Conservation (phyloP, 345 rosid species). For the Melastoma malabathricum region DNA sequence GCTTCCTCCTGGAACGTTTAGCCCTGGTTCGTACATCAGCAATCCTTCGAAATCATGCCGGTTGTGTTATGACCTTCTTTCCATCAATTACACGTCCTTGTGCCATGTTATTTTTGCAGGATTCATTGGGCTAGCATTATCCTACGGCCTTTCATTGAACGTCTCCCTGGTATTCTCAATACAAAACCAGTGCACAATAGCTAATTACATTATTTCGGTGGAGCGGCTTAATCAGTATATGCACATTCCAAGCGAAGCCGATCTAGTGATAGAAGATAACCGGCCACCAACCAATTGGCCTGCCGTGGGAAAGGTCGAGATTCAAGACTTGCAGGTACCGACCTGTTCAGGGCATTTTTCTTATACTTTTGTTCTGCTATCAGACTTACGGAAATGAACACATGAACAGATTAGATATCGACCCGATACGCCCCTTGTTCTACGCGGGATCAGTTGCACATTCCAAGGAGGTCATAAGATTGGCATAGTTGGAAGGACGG, state of each 20-base stretch:
- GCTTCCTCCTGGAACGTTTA: constrained; percentile 87
- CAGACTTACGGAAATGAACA: constrained; percentile 3
- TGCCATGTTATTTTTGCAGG: constrained; percentile 31
- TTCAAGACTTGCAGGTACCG: constrained; percentile 70
- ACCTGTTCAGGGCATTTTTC: constrained; percentile 1
- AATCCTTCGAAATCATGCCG: background rate
- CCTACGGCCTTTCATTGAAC: constrained; percentile 86
- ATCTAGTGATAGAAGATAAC: constrained; percentile 56
- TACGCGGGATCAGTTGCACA: constrained; percentile 70
- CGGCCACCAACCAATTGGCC: constrained; percentile 81
- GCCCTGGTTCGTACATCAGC: constrained; percentile 42
- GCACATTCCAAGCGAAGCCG: constrained; percentile 82
- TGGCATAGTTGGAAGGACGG: constrained; percentile 90
- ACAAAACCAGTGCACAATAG: constrained; percentile 77
- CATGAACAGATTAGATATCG: constrained; percentile 64
- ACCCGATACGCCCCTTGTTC: constrained; percentile 50
- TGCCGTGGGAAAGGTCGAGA: constrained; percentile 62
- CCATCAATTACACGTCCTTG: background rate
- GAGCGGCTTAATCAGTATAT: constrained; percentile 93
- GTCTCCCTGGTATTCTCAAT: constrained; percentile 57
- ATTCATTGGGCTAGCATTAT: constrained; percentile 94
- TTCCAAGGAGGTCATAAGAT: constrained; percentile 89
- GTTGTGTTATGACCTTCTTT: background rate
- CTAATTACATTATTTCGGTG: constrained; percentile 82
- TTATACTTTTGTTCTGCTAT: background rate